Percentiles rank a stretch among this genome's conserved stretches.
Conservation (phyloP, 1,284 basidiomycete genomes). For the Austroboletus niveus region DNA sequence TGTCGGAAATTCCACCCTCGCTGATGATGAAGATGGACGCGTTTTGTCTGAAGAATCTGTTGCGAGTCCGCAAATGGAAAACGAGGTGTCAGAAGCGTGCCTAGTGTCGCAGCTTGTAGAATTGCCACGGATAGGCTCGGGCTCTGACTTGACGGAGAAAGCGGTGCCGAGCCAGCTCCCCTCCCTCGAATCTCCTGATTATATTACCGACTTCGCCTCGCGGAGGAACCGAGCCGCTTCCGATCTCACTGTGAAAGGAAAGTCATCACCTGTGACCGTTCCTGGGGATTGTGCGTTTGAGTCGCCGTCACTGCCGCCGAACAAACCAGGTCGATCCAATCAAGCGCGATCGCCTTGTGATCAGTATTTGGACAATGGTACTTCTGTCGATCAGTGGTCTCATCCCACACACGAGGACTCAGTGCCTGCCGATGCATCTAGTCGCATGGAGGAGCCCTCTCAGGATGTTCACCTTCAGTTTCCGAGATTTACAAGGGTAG, state of each 20-base stretch:
- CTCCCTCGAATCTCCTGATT: background rate
- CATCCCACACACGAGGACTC: background rate
- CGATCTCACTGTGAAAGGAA: conserved; percentile 30
- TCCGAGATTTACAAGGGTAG: background rate
- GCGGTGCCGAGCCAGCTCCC: conserved; percentile 6
- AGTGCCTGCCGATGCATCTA: background rate
- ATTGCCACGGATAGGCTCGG: background rate
- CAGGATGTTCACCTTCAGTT: background rate
- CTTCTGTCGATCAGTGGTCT: background rate
- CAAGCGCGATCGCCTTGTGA: conserved; percentile 27
- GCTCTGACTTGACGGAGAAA: conserved; percentile 18
- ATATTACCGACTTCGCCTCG: conserved; percentile 2
- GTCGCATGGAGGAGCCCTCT: background rate
- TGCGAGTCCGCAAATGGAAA: background rate
- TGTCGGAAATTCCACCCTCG: conserved; percentile 3
- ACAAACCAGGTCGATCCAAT: conserved; percentile 9
- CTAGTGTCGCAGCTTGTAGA: conserved; percentile 2
- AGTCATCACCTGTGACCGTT: conserved; percentile 5
- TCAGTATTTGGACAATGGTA: conserved; percentile 16
- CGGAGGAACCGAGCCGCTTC: conserved; percentile 30
- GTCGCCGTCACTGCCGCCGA: background rate
- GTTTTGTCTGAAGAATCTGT: background rate
- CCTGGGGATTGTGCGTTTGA: background rate
- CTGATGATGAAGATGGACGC: background rate
- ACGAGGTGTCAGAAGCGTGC: background rate